Evolutionary conservation across 2,329 filamentous ascomycete genomes (phyloP), one percentile per base, ranked within the genome.

Genomic region (Penicillium sp.): DNA sequence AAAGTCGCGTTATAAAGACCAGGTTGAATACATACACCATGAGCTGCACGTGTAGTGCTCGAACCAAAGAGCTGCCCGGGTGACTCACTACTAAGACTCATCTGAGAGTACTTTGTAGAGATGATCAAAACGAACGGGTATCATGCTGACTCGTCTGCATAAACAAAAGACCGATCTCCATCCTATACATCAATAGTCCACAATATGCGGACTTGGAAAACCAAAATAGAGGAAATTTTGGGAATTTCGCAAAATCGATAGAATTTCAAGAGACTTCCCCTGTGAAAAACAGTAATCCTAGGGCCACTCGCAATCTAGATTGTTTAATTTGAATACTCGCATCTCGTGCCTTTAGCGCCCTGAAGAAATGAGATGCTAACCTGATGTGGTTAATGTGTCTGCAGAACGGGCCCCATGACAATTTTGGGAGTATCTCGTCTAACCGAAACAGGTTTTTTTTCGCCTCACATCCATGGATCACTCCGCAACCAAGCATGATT

Each of bases 31-130:
- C 18, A 40, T 42, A 48, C 6, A 40, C 1, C 8, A 29, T 38
- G 38, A 29, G 29, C 49, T 32, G 31, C 54, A 50, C 50, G 44
- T 53, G 43, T 21, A 14, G 27, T 44, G 49, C 42, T 27, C 8
- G n/a, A 14, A 31, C 32, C 40, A 39, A 13, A 43, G 18, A 42
- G n/a, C 36, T 43, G 47, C 47, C 55, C 60, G 49, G 59, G 54
- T 63, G 52, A 62, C 56, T 31, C 18, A 36, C 31, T 8, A 44
- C 55, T 14, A 36, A 34, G 10, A 46, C 58, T 61, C 61, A 61
- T 50, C 57, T 51, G 49, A 21, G n/a, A 27, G 4, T 27, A 27
- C 24, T 27, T 8, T 5, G 22, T 21, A 29, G 22, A 42, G 27
- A 55, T 64, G 61, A 63, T 56, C 56, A 36, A 13, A 10, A 29